Base-by-base conservation (phyloP, 2,329 filamentous ascomycete genomes). In the Elsinoe batatas region DNA sequence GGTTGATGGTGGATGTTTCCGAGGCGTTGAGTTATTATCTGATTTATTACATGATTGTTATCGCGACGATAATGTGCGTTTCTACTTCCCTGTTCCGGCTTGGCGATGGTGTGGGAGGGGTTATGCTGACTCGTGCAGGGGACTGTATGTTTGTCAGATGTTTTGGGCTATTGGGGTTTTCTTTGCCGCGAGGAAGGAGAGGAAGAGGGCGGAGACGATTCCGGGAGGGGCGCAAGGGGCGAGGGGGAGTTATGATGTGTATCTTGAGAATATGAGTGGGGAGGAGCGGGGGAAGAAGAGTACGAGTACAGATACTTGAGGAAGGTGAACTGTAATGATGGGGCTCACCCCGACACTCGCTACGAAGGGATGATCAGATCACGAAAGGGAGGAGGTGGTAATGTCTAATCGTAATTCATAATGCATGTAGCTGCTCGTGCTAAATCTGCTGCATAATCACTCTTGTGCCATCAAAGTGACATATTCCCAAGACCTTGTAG, bases 361-460 rank as follows among this genome's bases (percentile, higher is more conserved):
- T 49, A 35, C 26, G 40, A 26, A 3, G 26, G 20, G 3, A 26
- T 20, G 44, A 49, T 8, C 22, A 49, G 22, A 30, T 26, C 5
- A 30, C 5, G 43, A 22, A 3, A 30, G 26, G 26, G 26, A 26
- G 33, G 44, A 20, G 13, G 44, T 8, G 17, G 44, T 49, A 49
- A 49, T 49, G 44, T 49, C 32, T 49, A 49, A 49, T 49, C 44
- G 18, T 49, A 49, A 49, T 49, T 10, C 32, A 49, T 36, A 13
- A 26, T 26, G 5, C 40, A 44, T 12, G n/a, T 44, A 44, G 6
- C 40, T 30, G 6, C 40, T 30, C 26, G 26, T 30, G 26, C 26
- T 30, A 8, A 30, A 30, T 30, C 5, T 30, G 26, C 26, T 30
- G 26, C 8, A 7, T 30, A 30, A 30, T 30, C 26, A 30, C 26